Percentiles rank a stretch among this genome's conserved stretches.
Evolutionary conservation across 2,329 filamentous ascomycete species (phyloP).

Genomic region (Microascus cirrosus): DNA sequence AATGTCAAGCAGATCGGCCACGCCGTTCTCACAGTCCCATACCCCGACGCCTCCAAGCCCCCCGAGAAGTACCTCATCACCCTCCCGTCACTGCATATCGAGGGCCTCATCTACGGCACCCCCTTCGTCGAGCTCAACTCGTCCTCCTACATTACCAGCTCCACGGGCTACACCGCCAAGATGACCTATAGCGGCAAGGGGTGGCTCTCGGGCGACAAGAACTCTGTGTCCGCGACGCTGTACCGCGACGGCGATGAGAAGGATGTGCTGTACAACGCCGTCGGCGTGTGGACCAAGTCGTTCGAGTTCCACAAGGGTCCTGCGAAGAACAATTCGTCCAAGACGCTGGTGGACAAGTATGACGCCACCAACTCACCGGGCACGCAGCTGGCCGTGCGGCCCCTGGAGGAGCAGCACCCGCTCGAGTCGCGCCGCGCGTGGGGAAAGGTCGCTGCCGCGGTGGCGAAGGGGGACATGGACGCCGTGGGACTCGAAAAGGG

Average conservation of each 20-base stretch:
- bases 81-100: slow-evolving; percentile 82
- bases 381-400: slow-evolving; percentile 59
- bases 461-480: slow-evolving; percentile 76
- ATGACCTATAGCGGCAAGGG: slow-evolving; percentile 91
- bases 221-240: slow-evolving; percentile 68
- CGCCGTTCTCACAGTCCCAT: slow-evolving; percentile 65
- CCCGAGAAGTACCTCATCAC: slow-evolving; percentile 79
- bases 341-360: slow-evolving; percentile 45
- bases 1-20: slow-evolving; percentile 92
- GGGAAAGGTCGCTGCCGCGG: slow-evolving; percentile 68
- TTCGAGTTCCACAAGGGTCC: slow-evolving; percentile 66
- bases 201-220: slow-evolving; percentile 94
- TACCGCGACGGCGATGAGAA: slow-evolving; percentile 62
- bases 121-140: slow-evolving; percentile 89
- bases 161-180: slow-evolving; percentile 75
- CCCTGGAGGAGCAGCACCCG: slow-evolving; percentile 69
- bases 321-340: slow-evolving; percentile 35
- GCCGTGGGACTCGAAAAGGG: slow-evolving; percentile 66
- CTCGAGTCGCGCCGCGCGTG: slow-evolving; percentile 84
- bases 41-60: slow-evolving; percentile 17
- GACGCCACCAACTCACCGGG: slow-evolving; percentile 45
- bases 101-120: slow-evolving; percentile 75
- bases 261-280: slow-evolving; percentile 66
- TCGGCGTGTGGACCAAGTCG: slow-evolving; percentile 81
- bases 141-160: slow-evolving; percentile 74